phyloP scores from a whole-genome alignment of 768 basidiomycete species.

The Mycena leptocephala region DNA sequence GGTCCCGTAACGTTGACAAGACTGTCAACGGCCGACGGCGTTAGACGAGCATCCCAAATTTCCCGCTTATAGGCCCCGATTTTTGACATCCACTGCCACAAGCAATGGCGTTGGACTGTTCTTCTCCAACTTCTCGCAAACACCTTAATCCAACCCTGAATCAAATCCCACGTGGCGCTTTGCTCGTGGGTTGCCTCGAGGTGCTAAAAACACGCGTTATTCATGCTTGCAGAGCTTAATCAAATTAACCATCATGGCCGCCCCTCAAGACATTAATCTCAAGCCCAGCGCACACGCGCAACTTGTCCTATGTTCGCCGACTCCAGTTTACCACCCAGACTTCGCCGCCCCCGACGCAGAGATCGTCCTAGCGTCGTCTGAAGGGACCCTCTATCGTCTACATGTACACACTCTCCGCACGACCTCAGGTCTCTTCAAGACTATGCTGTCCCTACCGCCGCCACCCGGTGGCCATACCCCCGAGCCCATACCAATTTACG shows the following conservation, averaged over 20 bases:
- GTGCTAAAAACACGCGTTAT: constrained; percentile 12
- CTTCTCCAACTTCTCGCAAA: constrained; percentile 9
- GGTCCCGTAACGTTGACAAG: too few species aligned
- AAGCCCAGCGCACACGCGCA: neutral
- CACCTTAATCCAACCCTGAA: neutral
- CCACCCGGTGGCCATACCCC: constrained; percentile 51
- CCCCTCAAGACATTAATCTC: neutral
- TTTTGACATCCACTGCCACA: neutral
- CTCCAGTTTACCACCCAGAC: constrained; percentile 24
- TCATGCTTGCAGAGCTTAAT: constrained; percentile 5
- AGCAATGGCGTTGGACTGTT: neutral
- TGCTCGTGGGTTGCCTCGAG: constrained; percentile 28
- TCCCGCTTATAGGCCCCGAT: neutral
- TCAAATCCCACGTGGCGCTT: constrained; percentile 19
- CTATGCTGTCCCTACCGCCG: constrained; percentile 67
- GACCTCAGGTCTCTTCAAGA: constrained; percentile 68
- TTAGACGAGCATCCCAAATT: neutral
- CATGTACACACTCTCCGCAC: constrained; percentile 66
- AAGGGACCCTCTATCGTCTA: constrained; percentile 60
- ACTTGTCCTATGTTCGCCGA: neutral
- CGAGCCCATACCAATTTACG: constrained; percentile 56
- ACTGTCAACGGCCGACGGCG: neutral
- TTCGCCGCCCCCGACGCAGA: constrained; percentile 38
- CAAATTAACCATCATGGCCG: constrained; percentile 23
- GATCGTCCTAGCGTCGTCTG: constrained; percentile 44